These are phyloP conservation scores for Chlamydomonas sphaeroides DNA, from an alignment of 139 green algal genomes.

Conservation along the genomic window DNA sequence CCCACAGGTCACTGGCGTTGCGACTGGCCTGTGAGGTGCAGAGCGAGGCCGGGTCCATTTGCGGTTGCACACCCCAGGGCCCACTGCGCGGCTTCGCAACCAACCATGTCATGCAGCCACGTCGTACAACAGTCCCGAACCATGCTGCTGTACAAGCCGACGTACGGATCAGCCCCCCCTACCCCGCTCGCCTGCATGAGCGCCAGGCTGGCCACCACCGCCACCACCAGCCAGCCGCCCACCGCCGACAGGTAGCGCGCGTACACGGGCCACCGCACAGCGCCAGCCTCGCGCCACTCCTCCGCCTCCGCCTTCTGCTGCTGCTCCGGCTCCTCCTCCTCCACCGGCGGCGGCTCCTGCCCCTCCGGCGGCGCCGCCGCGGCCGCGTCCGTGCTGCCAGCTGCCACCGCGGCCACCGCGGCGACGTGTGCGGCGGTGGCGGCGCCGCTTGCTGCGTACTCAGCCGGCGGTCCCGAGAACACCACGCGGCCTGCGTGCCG, in stretches of 20 bases:
- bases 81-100: no score
- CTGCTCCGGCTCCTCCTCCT: no score
- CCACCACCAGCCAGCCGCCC: conserved; percentile 45
- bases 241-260: conserved; percentile 57
- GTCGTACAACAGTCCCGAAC: no score
- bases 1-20: conserved; percentile 82
- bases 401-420: no score
- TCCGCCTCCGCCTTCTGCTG: conserved; percentile 49
- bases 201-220: conserved; percentile 67
- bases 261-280: conserved; percentile 71
- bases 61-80: no score
- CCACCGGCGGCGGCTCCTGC: neutral
- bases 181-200: conserved; percentile 88
- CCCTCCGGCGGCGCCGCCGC: neutral
- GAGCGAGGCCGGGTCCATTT: no score
- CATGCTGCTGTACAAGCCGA: no score
- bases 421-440: no score
- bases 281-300: conserved; percentile 55
- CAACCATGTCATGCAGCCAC: no score
- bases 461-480: conserved; percentile 27
- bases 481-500: conserved; percentile 46
- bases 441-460: conserved; percentile 5
- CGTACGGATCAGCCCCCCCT: no score
- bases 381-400: no score
- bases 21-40: no score